Conservation (phyloP, 306 rosid genomes). For the Corylus americana region DNA sequence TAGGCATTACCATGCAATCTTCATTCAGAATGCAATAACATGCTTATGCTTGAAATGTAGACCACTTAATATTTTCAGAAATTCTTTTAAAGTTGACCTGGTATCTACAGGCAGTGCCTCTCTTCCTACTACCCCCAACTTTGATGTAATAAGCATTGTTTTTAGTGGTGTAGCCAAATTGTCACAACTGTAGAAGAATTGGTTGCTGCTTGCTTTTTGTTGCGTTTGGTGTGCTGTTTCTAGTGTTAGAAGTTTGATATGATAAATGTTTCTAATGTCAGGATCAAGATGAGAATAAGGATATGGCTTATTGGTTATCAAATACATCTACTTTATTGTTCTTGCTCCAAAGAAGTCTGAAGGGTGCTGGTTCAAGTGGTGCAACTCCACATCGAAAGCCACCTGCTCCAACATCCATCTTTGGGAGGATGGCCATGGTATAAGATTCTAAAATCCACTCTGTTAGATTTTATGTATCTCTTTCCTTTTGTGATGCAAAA, state of each 20-base stretch:
- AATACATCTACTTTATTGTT: slow-evolving; percentile 88
- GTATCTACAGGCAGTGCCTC: background rate
- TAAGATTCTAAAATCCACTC: background rate
- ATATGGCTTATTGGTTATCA: slow-evolving; percentile 97
- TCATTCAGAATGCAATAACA: background rate
- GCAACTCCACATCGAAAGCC: slow-evolving; percentile 70
- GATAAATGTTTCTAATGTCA: slow-evolving; percentile 37
- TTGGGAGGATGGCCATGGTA: slow-evolving; percentile 99
- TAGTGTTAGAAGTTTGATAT: background rate
- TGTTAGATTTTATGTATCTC: background rate
- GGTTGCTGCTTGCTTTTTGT: background rate
- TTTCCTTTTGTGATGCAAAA: background rate
- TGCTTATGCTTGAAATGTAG: background rate
- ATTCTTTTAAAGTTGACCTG: background rate
- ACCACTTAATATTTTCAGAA: background rate
- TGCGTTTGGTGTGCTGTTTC: slow-evolving; percentile 15
- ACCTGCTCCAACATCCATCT: slow-evolving; percentile 83
- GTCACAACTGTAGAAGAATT: background rate
- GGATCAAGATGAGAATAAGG: slow-evolving; percentile 94
- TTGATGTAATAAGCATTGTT: background rate
- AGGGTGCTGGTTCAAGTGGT: slow-evolving; percentile 58
- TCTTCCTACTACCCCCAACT: background rate
- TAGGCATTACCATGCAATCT: background rate
- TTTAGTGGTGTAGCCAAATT: background rate
- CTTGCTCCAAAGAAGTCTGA: slow-evolving; percentile 87